phyloP scores from a whole-genome alignment of 108 stramenopile genomes.

The Skeletonema potamos region DNA sequence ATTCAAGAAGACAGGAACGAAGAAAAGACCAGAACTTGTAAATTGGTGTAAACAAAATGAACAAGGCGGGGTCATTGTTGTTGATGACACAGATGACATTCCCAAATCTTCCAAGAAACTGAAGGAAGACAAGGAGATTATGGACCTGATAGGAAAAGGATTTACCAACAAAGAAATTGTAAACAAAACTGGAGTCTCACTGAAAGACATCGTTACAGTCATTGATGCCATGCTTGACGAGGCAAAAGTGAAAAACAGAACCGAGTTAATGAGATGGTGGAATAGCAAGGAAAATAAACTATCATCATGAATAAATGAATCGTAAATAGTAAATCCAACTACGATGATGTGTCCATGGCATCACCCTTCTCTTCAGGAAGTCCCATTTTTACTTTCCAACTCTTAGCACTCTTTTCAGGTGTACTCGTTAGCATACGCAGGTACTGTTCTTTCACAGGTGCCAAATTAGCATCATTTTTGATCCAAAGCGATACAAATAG shows the following conservation, averaged over 20 bases:
- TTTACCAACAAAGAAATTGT: conserved; percentile 69
- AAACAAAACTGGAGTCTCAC: conserved; percentile 21
- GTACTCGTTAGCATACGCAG: conserved; percentile 57
- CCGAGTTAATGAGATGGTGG: conserved; percentile 63
- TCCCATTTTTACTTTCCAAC: conserved; percentile 73
- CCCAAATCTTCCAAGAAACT: background rate
- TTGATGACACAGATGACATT: background rate
- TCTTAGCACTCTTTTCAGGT: conserved; percentile 45
- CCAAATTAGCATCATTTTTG: conserved; percentile 42
- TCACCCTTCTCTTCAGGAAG: conserved; percentile 12
- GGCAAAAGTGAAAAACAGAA: conserved; percentile 57
- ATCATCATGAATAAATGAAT: background rate
- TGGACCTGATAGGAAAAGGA: conserved; percentile 56
- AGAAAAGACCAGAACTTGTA: conserved; percentile 71
- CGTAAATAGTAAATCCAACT: background rate
- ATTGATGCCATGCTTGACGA: conserved; percentile 59
- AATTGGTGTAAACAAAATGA: conserved; percentile 41
- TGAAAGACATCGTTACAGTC: conserved; percentile 42
- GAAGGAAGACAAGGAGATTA: conserved; percentile 49
- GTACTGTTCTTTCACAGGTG: conserved; percentile 60
- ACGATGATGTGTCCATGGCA: background rate
- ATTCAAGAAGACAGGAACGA: conserved; percentile 63
- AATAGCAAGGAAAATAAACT: background rate
- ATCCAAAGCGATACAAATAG: conserved; percentile 60
- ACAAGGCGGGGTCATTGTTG: background rate